Evolutionary conservation across 305 asterid species (phyloP).

Genomic region (Euphrasia arctica): DNA sequence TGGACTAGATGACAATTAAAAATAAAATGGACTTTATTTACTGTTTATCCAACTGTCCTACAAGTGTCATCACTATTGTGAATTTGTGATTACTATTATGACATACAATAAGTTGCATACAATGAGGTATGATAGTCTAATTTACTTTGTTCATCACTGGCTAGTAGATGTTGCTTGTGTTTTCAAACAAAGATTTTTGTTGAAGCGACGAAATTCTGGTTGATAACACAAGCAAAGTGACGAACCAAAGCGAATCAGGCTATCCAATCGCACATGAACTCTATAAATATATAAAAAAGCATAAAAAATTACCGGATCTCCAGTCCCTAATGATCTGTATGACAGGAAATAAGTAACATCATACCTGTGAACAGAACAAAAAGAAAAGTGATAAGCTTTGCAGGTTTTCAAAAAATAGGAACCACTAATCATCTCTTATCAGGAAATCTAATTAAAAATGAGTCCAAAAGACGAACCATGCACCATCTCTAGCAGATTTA

Average conservation of each 20-base stretch:
- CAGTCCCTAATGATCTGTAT: constrained; percentile 59
- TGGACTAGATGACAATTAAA: too few species aligned
- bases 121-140: too few species aligned
- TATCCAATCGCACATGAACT: constrained; percentile 18
- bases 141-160: too few species aligned
- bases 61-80: too few species aligned
- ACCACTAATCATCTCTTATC: not conserved
- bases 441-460: not conserved
- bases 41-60: too few species aligned
- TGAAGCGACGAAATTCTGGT: too few species aligned
- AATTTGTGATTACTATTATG: too few species aligned
- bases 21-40: too few species aligned
- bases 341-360: constrained; percentile 68
- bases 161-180: too few species aligned
- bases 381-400: constrained; percentile 12
- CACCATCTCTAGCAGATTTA: constrained; percentile 87
- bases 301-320: constrained; percentile 60
- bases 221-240: too few species aligned
- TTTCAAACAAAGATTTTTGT: too few species aligned
- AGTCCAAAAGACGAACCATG: constrained; percentile 53
- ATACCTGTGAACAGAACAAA: constrained; percentile 45
- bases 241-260: constrained; percentile 9
- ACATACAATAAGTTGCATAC: too few species aligned
- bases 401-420: constrained; percentile 4
- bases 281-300: constrained; percentile 13